Base-by-base conservation (phyloP, 1,284 basidiomycete genomes). In the Irpex sp. region DNA sequence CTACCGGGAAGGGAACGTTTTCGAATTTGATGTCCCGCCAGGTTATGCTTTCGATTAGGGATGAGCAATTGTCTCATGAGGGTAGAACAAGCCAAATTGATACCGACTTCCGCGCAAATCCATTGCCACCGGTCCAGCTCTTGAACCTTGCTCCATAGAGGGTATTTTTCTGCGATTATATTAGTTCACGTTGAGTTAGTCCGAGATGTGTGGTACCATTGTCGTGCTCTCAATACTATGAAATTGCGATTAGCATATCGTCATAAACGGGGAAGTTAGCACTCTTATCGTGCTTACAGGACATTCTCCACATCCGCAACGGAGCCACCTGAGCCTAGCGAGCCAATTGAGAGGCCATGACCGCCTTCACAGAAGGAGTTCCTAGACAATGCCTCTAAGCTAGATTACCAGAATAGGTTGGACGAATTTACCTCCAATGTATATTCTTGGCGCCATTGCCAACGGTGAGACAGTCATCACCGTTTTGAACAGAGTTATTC, bases 141-240 rank as follows among this genome's bases (percentile, higher is more conserved):
- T 87, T 88, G 78, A 87, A 88, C n/a, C 86, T 79, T 5, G 85
- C 86, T 11, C 75, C 85, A 63, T 87, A 87, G 0, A 87, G 73
- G 0, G 80, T 72, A 61, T 82, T 78, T 66, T 81, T 81, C 83
- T 85, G 61, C 3, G 62, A n/a, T 48, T 17, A 3, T 5, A 8
- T 34, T 13, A n/a, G 59, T 44, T 15, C 3, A 11, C 8, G 15
- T 44, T 11, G 5, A 19, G 3, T 5, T 8, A 37, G 17, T 26
- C 13, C 13, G 58, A 8, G 36, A 57, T 21, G 59, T 9, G 15
- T 44, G 15, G 4, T 44, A 83, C 84, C 84, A 87, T 85, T 51
- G 80, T 64, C 6, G 83, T 76, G 66, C 83, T 85, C 68, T 86
- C 85, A 38, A 87, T 81, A 56, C 84, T 85, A 44, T 38, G 40